Evolutionary conservation across 2,329 filamentous ascomycete species (phyloP).

Genomic region (Calonectria pseudoturangicola): DNA sequence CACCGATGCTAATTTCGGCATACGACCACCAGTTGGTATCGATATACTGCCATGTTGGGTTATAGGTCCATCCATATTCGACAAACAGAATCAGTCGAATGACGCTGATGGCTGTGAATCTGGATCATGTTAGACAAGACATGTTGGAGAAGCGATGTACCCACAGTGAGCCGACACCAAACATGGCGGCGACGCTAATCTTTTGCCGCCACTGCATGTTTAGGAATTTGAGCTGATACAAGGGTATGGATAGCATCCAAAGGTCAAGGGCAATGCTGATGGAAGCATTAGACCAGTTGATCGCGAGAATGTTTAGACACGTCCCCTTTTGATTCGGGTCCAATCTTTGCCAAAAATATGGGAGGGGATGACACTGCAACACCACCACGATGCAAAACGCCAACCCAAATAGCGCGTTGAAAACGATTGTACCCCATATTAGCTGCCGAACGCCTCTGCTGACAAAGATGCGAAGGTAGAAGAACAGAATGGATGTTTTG

Average conservation of each 20-base stretch:
- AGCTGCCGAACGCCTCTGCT: slow-evolving; percentile 54
- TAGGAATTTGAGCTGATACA: neutral
- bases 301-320: neutral
- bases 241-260: neutral
- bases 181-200: neutral
- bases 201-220: neutral
- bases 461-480: slow-evolving; percentile 66
- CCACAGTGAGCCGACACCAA: neutral
- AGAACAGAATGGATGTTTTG: slow-evolving; percentile 64
- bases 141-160: neutral
- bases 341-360: slow-evolving; percentile 60
- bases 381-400: slow-evolving; percentile 58
- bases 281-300: neutral
- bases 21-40: slow-evolving; percentile 4
- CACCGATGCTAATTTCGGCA: neutral
- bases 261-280: slow-evolving; percentile 3
- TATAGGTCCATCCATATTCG: neutral
- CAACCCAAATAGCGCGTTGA: slow-evolving; percentile 57
- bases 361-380: slow-evolving; percentile 63
- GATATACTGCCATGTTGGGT: neutral
- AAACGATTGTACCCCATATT: slow-evolving; percentile 58
- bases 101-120: neutral
- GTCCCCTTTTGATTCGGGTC: neutral
- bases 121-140: neutral
- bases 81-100: neutral